Evolutionary conservation across 164 flowering plant species (phyloP), one percentile per base, ranked within the genome.

Genomic region (Berberis vulgaris): DNA sequence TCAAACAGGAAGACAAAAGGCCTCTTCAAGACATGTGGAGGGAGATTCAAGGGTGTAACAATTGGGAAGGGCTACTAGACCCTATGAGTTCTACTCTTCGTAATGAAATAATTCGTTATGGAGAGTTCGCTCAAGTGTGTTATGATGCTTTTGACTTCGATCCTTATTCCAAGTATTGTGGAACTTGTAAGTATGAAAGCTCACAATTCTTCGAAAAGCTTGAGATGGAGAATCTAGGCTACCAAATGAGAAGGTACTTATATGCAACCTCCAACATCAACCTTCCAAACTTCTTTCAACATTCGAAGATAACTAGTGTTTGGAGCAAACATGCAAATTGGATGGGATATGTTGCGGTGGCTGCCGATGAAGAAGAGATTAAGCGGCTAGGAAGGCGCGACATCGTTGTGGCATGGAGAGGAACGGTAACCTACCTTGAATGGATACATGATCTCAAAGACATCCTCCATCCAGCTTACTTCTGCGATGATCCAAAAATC

Each of bases 291-390:
- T 87, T 84, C 75, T 88, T 90, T 71, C 82, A 83, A 62, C 77
- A 80, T 52, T 79, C 94, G 1, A 71, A 67, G 63, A 52, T 73
- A 43, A 68, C 77, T 56, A 75, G 71, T 4, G 77, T 83, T 0
- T 88, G 97, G 96, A 86, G 93, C 76, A 65, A 62, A n/a, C 79
- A 85, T 45, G 89, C 96, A 1, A 91, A 88, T 67, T 91, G 96
- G 96, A 86, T 88, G 82, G 97, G 96, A 43, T 91, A 86, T 69
- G 79, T 91, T 0, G 91, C 97, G 0, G 90, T 87, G 7, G 49
- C 86, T 11, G 73, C 75, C 9, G 80, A 84, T 53, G 82, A 77
- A 9, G 77, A 76, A 1, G 84, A 75, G 75, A 69, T 80, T 65
- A 63, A 59, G 10, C 67, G 87, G 45, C 71, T 86, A 0, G 97